Base-by-base conservation (phyloP, 1,284 basidiomycete species). In the Xerocomus amazonicus region DNA sequence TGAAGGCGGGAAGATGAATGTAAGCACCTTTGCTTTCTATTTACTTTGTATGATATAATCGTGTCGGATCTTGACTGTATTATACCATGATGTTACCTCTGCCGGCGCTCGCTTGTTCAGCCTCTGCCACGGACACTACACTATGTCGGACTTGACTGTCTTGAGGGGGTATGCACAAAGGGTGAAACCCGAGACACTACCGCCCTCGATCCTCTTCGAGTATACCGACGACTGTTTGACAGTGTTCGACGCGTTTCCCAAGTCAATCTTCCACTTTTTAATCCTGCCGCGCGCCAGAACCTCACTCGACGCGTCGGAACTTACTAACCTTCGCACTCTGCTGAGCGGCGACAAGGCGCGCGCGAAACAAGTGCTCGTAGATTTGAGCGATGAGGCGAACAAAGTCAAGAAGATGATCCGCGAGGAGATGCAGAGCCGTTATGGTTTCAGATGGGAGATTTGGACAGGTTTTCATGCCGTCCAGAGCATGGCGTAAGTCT, bases 401-500 rank as follows among this genome's bases (percentile, higher is more conserved):
- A 67, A 68, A 14, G 65, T 84, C 34, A 78, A 76, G 54, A 73
- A 71, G 50, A 76, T 83, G 60, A 84, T 97, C 43, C 75, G 83
- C 56, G 79, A 82, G 42, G 92, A 95, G 68, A 97, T 98, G 96
- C 53, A 76, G 35, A 77, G 79, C 58, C 75, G 78, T 8, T 84
- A 87, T 54, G 89, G 89, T 4, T 91, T 86, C 67, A 79, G 79
- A 54, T 96, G 93, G 92, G 78, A 75, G 14, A 73, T 95, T 17
- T 82, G 83, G 74, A 73, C 75, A 2, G 96, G 95, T 1, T 97
- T 99, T 66, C 96, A 99, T 67, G 87, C 86, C 0, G 77, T 83
- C 4, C 92, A 81, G 23, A 88, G 87, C 26, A 82, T 90, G 83
- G 75, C 77, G 87, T 89, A 64, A 56, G 83, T 50, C 29, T 27